These are phyloP conservation scores for Backusella tuberculispora DNA, from an alignment of 192 early-diverging fungal genomes.

Conservation along the genomic window DNA sequence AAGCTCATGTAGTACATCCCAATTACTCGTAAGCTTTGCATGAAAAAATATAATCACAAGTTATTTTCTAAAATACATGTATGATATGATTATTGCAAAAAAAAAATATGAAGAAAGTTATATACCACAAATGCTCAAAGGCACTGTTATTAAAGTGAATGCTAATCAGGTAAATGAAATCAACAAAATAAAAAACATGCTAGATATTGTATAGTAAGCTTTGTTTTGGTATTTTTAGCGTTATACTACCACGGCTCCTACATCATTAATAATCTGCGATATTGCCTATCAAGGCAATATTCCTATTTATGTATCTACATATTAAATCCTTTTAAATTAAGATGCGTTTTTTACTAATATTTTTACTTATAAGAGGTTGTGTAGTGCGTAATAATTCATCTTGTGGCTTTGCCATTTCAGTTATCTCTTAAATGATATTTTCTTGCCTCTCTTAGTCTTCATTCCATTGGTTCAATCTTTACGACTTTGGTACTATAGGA, in stretches of 20 bases:
- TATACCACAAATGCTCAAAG: slow-evolving; percentile 87
- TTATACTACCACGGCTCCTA: slow-evolving; percentile 78
- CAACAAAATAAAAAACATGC: background rate
- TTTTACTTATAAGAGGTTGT: slow-evolving; percentile 62
- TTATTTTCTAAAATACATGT: no score
- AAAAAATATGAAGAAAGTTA: slow-evolving; percentile 94
- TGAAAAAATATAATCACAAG: no score
- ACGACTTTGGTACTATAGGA: no score
- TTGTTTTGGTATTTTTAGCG: slow-evolving; percentile 42
- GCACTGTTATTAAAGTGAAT: slow-evolving; percentile 95
- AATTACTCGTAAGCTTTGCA: slow-evolving; percentile 61
- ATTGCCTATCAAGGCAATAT: slow-evolving; percentile 76
- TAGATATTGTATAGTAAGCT: background rate
- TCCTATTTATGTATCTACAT: slow-evolving; percentile 68
- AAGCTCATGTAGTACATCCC: slow-evolving; percentile 91
- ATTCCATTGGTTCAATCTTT: no score
- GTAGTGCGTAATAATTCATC: slow-evolving; percentile 90
- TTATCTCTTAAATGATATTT: no score
- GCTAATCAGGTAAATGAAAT: slow-evolving; percentile 78
- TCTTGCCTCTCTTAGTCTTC: no score
- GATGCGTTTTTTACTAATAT: background rate
- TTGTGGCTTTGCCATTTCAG: slow-evolving; percentile 88
- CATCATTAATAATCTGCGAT: slow-evolving; percentile 72
- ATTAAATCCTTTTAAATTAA: background rate
- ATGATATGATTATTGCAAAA: no score